phyloP scores from a whole-genome alignment of 2,329 filamentous ascomycete species.

The Fusarium buharicum region DNA sequence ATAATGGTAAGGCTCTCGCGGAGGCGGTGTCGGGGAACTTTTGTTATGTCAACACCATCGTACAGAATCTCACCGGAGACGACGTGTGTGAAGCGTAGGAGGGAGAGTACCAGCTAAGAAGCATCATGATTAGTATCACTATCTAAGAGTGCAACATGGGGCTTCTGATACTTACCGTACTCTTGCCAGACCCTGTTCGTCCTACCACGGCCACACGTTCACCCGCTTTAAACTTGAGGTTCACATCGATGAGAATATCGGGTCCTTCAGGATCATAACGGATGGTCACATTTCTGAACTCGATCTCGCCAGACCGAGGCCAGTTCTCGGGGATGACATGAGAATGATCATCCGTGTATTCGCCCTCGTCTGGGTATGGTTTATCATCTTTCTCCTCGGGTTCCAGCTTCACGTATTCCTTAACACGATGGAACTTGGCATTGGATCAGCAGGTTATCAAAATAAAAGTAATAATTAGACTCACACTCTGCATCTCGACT shows the following conservation, averaged over 20 bases:
- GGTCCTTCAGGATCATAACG: conserved; percentile 59
- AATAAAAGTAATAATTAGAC: conserved; percentile 33
- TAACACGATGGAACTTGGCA: conserved; percentile 59
- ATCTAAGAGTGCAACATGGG: neutral
- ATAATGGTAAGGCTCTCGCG: conserved; percentile 67
- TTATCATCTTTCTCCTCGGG: conserved; percentile 58
- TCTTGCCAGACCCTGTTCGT: conserved; percentile 85
- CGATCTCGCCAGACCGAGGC: conserved; percentile 60
- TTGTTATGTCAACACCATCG: conserved; percentile 66
- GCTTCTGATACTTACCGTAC: conserved; percentile 66
- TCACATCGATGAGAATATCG: conserved; percentile 62
- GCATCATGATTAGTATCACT: conserved; percentile 17
- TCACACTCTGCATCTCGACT: conserved; percentile 65
- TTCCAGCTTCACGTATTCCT: conserved; percentile 58
- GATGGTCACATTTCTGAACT: conserved; percentile 63
- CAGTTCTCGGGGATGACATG: conserved; percentile 56
- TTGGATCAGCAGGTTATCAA: conserved; percentile 25
- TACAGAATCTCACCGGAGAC: conserved; percentile 64
- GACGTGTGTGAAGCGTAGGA: conserved; percentile 64
- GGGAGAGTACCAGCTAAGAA: conserved; percentile 60
- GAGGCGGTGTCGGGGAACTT: conserved; percentile 60
- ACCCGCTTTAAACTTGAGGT: conserved; percentile 68
- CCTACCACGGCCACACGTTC: conserved; percentile 83
- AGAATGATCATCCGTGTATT: conserved; percentile 54
- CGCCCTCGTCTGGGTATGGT: conserved; percentile 52